Conservation (phyloP, 1,139 yeast genomes). For the Suhomyces yuchorum region DNA sequence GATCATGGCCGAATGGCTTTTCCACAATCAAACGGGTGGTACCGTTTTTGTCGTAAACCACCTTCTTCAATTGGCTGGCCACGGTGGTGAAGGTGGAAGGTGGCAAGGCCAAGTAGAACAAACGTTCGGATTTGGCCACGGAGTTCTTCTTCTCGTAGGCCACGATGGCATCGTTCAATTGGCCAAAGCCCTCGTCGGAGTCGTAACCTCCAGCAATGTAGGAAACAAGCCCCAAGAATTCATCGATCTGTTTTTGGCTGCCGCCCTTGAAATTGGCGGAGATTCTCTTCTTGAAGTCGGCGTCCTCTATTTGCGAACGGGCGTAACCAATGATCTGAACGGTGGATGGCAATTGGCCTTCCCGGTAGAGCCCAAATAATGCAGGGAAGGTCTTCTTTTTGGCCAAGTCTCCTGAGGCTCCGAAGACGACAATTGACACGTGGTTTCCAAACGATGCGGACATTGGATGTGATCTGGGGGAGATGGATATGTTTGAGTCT, state of each 20-base stretch:
- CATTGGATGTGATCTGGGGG: slow-evolving; percentile 7
- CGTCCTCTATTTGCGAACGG: slow-evolving; percentile 68
- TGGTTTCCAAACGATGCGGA: slow-evolving; percentile 52
- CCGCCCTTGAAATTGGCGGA: slow-evolving; percentile 60
- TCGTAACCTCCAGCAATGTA: slow-evolving; percentile 85
- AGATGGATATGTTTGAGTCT: neutral
- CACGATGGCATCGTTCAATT: slow-evolving; percentile 56
- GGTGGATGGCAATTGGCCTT: slow-evolving; percentile 72
- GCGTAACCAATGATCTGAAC: slow-evolving; percentile 90
- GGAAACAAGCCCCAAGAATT: slow-evolving; percentile 63
- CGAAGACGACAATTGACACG: slow-evolving; percentile 81
- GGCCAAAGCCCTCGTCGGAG: slow-evolving; percentile 66
- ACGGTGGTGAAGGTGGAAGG: slow-evolving; percentile 88
- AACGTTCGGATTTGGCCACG: slow-evolving; percentile 61
- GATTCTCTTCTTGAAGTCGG: slow-evolving; percentile 68
- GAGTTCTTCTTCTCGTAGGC: slow-evolving; percentile 54
- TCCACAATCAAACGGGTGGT: slow-evolving; percentile 84
- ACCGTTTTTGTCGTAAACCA: slow-evolving; percentile 66
- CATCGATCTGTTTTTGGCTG: slow-evolving; percentile 53
- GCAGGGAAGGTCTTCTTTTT: slow-evolving; percentile 94
- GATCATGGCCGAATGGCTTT: slow-evolving; percentile 96
- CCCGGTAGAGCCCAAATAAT: slow-evolving; percentile 69
- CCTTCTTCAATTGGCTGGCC: slow-evolving; percentile 68
- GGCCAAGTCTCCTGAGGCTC: slow-evolving; percentile 97
- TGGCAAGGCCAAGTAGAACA: slow-evolving; percentile 92